phyloP scores from a whole-genome alignment of 768 basidiomycete species.

The Pluteus cervinus region DNA sequence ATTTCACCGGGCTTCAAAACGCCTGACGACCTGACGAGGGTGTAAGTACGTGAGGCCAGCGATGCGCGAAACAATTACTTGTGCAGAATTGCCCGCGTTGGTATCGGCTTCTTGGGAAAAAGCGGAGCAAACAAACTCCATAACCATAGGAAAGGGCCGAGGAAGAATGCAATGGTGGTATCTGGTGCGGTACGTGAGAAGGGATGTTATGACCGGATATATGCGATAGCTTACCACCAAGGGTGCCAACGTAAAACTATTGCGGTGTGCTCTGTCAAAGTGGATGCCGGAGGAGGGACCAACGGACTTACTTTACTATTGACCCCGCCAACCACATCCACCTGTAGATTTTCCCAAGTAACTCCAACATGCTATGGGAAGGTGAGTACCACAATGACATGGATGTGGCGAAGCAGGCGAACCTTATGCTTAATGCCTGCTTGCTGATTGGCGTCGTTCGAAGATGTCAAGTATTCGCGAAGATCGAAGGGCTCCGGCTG shows the following conservation, averaged over 20 bases:
- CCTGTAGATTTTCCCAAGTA: slow-evolving; percentile 65
- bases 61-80: too few relatives aligned
- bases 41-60: slow-evolving; percentile 5
- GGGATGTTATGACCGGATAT: background rate
- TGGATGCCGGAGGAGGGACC: background rate
- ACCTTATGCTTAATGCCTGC: slow-evolving; percentile 68
- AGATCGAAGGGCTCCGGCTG: slow-evolving; percentile 48
- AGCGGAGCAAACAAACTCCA: slow-evolving; percentile 35
- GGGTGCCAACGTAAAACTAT: slow-evolving; percentile 54
- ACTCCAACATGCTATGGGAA: slow-evolving; percentile 55
- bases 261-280: too few relatives aligned
- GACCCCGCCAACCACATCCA: slow-evolving; percentile 49
- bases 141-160: slow-evolving; percentile 43
- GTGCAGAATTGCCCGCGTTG: slow-evolving; percentile 52
- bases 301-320: slow-evolving; percentile 44
- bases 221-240: slow-evolving; percentile 39
- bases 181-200: slow-evolving; percentile 22
- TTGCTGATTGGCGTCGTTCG: slow-evolving; percentile 56
- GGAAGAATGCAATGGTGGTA: slow-evolving; percentile 46
- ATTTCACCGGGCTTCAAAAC: slow-evolving; percentile 77
- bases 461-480: slow-evolving; percentile 59
- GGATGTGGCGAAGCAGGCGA: slow-evolving; percentile 5
- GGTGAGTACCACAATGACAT: background rate
- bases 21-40: slow-evolving; percentile 47
- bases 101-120: slow-evolving; percentile 29